Conservation (phyloP, 345 rosid species). For the Punica granatum region DNA sequence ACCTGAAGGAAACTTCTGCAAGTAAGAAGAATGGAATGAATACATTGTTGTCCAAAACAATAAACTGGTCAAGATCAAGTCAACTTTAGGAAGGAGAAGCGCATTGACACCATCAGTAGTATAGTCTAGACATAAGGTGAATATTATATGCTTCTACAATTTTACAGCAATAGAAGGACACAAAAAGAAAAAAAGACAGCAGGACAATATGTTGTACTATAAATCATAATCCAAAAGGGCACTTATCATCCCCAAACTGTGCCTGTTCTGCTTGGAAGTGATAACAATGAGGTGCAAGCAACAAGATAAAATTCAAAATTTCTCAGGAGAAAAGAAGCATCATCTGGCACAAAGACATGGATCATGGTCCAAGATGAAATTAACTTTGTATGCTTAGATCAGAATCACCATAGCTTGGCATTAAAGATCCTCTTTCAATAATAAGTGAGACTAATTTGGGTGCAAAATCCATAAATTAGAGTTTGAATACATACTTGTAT, state of each 20-base stretch:
- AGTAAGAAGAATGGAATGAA: conserved; percentile 10
- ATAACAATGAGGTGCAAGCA: background rate
- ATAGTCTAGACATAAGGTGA: background rate
- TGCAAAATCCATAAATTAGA: background rate
- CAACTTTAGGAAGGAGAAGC: no score
- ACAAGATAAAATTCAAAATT: background rate
- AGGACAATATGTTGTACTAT: no score
- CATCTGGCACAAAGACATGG: background rate
- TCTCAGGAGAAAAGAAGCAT: background rate
- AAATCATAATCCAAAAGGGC: no score
- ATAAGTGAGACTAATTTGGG: no score
- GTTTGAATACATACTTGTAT: conserved; percentile 43
- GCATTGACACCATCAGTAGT: background rate
- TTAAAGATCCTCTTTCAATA: no score
- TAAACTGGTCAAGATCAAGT: background rate
- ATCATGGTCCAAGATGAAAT: background rate
- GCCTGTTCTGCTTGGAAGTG: background rate
- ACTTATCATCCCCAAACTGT: no score
- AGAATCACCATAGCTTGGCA: background rate
- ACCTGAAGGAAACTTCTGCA: conserved; percentile 81
- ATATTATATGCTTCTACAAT: background rate
- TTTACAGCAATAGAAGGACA: no score
- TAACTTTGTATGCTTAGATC: background rate
- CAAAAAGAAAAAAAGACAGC: no score
- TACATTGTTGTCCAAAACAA: background rate